These are phyloP conservation scores for Lepidium africanum DNA, from an alignment of 345 rosid species.

Conservation along the genomic window DNA sequence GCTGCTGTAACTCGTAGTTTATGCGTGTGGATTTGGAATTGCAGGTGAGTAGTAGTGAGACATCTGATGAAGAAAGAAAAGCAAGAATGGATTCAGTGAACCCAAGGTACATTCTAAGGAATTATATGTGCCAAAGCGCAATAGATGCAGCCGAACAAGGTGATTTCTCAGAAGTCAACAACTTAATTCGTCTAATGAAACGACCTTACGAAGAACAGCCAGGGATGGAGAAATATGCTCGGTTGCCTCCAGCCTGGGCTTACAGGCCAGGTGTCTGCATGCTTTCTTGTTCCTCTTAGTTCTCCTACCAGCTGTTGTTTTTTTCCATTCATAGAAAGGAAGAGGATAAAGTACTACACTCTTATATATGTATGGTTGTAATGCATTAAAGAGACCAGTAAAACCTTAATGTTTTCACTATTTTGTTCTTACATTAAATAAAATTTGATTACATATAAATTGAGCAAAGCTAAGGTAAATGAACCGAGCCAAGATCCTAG, in stretches of 20 bases:
- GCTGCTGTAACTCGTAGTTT: neutral
- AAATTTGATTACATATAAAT: conserved; percentile 4
- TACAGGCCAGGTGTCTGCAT: conserved; percentile 94
- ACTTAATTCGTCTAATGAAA: conserved; percentile 70
- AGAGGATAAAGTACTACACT: conserved; percentile 1
- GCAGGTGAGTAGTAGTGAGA: conserved; percentile 59
- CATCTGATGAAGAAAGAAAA: conserved; percentile 78
- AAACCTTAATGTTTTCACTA: neutral
- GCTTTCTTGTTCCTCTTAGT: conserved; percentile 94
- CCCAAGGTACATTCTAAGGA: conserved; percentile 80
- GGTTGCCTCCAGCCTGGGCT: conserved; percentile 99
- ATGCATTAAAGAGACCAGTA: conserved; percentile 3
- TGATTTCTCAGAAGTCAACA: conserved; percentile 70
- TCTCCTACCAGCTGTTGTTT: conserved; percentile 6
- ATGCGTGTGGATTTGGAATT: conserved; percentile 1
- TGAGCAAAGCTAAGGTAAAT: neutral
- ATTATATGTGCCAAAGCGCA: conserved; percentile 91
- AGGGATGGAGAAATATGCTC: conserved; percentile 90
- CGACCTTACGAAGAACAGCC: conserved; percentile 86
- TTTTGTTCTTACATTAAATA: conserved; percentile 11
- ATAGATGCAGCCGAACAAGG: conserved; percentile 90
- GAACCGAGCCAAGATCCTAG: neutral
- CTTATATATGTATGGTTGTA: conserved; percentile 6
- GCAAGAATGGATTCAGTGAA: conserved; percentile 74
- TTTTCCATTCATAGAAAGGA: conserved; percentile 2